These are phyloP conservation scores for Aspergillus flavus DNA, from an alignment of 2,329 filamentous ascomycete species.

Conservation along the genomic window DNA sequence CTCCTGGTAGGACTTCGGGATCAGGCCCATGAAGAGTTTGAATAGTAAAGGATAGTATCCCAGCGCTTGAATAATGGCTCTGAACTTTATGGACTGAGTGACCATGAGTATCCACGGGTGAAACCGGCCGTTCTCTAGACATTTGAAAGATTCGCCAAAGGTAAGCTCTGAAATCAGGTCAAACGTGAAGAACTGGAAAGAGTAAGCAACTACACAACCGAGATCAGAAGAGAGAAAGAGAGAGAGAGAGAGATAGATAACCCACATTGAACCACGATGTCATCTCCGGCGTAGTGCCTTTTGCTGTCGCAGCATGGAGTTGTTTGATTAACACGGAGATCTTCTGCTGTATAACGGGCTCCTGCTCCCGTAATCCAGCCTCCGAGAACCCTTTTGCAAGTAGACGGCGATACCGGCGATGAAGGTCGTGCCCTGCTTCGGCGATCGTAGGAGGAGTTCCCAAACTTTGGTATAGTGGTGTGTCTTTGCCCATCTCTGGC, in stretches of 20 bases:
- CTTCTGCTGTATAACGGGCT: slow-evolving; percentile 35
- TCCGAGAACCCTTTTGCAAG: slow-evolving; percentile 41
- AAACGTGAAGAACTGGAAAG: slow-evolving; percentile 19
- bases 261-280: neutral
- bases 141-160: slow-evolving; percentile 17
- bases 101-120: neutral
- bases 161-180: slow-evolving; percentile 22
- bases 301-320: slow-evolving; percentile 6
- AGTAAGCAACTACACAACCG: neutral
- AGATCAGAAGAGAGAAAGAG: neutral
- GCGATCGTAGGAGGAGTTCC: slow-evolving; percentile 2
- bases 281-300: neutral
- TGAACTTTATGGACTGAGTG: neutral
- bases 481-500: neutral
- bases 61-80: neutral
- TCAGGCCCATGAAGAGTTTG: neutral
- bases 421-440: slow-evolving; percentile 23
- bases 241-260: neutral
- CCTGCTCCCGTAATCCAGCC: slow-evolving; percentile 36
- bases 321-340: slow-evolving; percentile 31
- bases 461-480: neutral
- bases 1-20: neutral
- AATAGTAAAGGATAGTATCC: neutral
- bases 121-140: neutral
- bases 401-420: slow-evolving; percentile 36